Evolutionary conservation across 2,329 filamentous ascomycete species (phyloP).

Genomic region (Diaporthe sp.): DNA sequence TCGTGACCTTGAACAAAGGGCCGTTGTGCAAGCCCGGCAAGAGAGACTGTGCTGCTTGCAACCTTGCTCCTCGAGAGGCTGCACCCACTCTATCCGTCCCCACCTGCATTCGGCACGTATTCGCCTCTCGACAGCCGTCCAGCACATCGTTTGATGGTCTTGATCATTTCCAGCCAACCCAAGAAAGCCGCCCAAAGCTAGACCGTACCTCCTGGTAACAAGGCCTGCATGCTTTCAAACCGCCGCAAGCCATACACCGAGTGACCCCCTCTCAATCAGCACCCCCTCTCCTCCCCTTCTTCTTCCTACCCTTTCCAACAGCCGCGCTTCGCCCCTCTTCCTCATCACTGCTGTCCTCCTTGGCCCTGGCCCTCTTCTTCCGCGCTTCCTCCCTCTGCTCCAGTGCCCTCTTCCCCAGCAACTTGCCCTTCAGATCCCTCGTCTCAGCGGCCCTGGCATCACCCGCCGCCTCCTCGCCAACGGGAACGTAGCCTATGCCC

Average conservation of each 20-base stretch:
- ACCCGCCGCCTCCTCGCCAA: constrained; percentile 42
- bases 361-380: constrained; percentile 39
- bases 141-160: background rate
- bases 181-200: too few species aligned
- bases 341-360: constrained; percentile 49
- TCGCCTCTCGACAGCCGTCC: too few species aligned
- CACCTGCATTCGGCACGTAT: background rate
- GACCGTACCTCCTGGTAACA: background rate
- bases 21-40: background rate
- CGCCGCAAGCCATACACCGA: background rate
- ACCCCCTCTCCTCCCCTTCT: background rate
- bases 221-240: background rate
- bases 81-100: background rate
- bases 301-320: constrained; percentile 44
- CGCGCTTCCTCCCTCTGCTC: constrained; percentile 39
- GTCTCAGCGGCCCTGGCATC: constrained; percentile 44
- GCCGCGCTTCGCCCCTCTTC: constrained; percentile 48
- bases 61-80: background rate
- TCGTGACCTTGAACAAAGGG: background rate
- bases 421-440: constrained; percentile 50
- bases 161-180: too few species aligned
- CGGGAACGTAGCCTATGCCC: constrained; percentile 57
- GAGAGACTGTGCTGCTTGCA: background rate
- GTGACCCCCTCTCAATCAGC: background rate
- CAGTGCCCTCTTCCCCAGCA: constrained; percentile 46